phyloP scores from a whole-genome alignment of 2,329 filamentous ascomycete genomes.

The Emergomyces orientalis region DNA sequence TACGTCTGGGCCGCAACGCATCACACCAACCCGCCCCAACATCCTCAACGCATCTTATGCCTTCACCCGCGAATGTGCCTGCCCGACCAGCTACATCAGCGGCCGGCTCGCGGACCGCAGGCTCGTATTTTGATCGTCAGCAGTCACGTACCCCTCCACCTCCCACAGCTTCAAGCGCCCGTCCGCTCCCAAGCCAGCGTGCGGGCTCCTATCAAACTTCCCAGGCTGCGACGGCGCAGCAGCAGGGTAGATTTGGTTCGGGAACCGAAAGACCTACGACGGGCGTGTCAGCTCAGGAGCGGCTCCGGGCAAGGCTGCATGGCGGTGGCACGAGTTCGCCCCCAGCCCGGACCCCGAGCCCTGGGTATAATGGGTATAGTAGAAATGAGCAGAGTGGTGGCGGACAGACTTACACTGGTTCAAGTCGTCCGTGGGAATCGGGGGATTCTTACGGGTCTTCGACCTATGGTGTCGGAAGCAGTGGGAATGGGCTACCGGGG shows the following conservation, averaged over 20 bases:
- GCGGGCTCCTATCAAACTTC: conserved; percentile 63
- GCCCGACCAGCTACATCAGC: conserved; percentile 11
- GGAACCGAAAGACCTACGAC: conserved; percentile 32
- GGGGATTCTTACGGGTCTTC: conserved; percentile 4
- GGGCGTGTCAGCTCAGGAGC: conserved; percentile 62
- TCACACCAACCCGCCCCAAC: conserved; percentile 5
- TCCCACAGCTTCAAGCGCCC: conserved; percentile 29
- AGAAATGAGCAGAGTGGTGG: conserved; percentile 3
- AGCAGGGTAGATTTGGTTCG: conserved; percentile 29
- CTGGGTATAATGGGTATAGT: conserved; percentile 9
- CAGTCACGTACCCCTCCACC: conserved; percentile 23
- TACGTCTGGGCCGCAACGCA: conserved; percentile 28
- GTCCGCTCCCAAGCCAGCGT: conserved; percentile 63
- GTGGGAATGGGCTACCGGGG: background rate
- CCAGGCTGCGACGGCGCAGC: conserved; percentile 27
- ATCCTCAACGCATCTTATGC: conserved; percentile 11
- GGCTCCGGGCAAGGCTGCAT: conserved; percentile 71
- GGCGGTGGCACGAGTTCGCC: conserved; percentile 47
- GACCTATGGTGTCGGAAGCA: background rate
- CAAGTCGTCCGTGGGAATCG: conserved; percentile 1
- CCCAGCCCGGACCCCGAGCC: conserved; percentile 23
- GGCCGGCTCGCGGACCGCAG: background rate
- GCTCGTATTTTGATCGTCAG: conserved; percentile 11
- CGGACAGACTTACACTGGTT: background rate
- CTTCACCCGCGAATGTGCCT: conserved; percentile 13